These are phyloP conservation scores for Camellia lanceoleosa DNA, from an alignment of 148 eudicot species.

Conservation along the genomic window DNA sequence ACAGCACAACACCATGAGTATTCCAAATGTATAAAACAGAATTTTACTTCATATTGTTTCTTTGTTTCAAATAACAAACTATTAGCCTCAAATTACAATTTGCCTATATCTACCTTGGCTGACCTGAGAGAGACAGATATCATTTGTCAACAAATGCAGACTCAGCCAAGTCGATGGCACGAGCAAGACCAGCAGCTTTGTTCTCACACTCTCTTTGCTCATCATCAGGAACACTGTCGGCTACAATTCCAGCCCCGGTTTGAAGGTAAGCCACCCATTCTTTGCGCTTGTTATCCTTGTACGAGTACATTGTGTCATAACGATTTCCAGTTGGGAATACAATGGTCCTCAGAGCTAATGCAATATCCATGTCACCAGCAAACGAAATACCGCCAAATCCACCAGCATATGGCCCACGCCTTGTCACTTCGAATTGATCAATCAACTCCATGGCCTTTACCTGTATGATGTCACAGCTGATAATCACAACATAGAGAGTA, in stretches of 20 bases:
- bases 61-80: background rate
- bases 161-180: constrained; percentile 91
- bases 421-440: constrained; percentile 65
- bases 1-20: too few relatives aligned
- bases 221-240: constrained; percentile 77
- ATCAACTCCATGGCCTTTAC: constrained; percentile 98
- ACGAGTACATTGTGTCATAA: constrained; percentile 78
- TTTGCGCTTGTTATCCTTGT: constrained; percentile 51
- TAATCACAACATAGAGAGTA: constrained; percentile 5
- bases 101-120: background rate
- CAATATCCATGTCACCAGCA: constrained; percentile 87
- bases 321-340: constrained; percentile 65
- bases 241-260: constrained; percentile 97
- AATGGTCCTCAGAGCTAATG: constrained; percentile 79
- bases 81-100: background rate
- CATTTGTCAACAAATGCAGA: constrained; percentile 48
- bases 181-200: constrained; percentile 78
- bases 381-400: constrained; percentile 94
- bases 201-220: constrained; percentile 88
- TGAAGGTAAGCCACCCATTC: constrained; percentile 94
- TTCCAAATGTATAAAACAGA: too few relatives aligned
- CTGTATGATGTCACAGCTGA: constrained; percentile 26
- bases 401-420: constrained; percentile 95
- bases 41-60: background rate
- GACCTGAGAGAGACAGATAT: background rate